These are phyloP conservation scores for Epichloe sibirici DNA, from an alignment of 2,329 filamentous ascomycete species.

Conservation along the genomic window DNA sequence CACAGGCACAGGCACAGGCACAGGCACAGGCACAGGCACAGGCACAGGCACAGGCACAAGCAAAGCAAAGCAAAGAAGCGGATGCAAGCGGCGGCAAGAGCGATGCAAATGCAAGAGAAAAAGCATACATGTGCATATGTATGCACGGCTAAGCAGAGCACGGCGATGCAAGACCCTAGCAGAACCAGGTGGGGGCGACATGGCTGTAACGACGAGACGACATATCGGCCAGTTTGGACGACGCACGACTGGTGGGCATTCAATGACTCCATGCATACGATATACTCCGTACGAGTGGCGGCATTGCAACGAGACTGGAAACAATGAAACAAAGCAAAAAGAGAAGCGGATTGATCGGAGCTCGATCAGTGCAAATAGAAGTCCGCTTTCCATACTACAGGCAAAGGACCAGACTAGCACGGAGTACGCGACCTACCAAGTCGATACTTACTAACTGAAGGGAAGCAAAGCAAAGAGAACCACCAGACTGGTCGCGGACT, in stretches of 20 bases:
- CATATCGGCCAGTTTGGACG: neutral
- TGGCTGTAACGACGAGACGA: neutral
- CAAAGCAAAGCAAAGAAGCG: neutral
- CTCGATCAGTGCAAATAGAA: no score
- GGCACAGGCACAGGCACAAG: no score
- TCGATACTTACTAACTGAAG: neutral
- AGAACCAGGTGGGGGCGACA: neutral
- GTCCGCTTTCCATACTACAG: no score
- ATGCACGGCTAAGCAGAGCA: conserved; percentile 5
- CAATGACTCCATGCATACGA: no score
- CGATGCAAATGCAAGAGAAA: conserved; percentile 1
- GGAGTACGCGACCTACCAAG: neutral
- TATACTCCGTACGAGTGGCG: no score
- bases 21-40: no score
- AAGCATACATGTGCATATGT: conserved; percentile 4
- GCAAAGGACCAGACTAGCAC: no score
- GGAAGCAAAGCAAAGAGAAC: no score
- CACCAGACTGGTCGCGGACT: no score
- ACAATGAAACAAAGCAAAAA: no score
- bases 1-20: neutral
- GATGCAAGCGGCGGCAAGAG: neutral
- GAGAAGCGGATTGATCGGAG: no score
- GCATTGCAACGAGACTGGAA: no score
- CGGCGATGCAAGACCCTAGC: conserved; percentile 6
- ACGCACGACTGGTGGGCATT: neutral